These are phyloP conservation scores for Myochromella boudieri DNA, from an alignment of 768 basidiomycete species.

Conservation along the genomic window DNA sequence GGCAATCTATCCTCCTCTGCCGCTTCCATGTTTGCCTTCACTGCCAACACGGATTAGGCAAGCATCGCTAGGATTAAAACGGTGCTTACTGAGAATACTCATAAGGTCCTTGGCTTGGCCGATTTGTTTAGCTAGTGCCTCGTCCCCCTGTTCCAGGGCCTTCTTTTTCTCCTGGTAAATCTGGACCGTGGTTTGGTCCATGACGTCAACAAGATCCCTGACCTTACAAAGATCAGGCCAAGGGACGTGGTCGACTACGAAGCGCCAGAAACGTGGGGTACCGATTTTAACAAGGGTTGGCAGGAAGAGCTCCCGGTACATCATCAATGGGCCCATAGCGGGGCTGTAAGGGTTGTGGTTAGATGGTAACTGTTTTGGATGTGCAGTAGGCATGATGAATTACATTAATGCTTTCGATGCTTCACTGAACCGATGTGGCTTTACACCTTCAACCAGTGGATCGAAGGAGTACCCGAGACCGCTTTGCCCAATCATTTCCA, in stretches of 20 bases:
- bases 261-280: slow-evolving; percentile 12
- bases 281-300: slow-evolving; percentile 12
- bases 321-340: not conserved
- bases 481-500: slow-evolving; percentile 20
- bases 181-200: slow-evolving; percentile 6
- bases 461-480: slow-evolving; percentile 21
- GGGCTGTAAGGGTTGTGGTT: slow-evolving; percentile 8
- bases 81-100: slow-evolving; percentile 10
- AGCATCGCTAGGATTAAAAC: not conserved
- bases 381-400: not conserved
- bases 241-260: slow-evolving; percentile 12
- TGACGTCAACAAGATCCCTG: slow-evolving; percentile 8
- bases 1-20: slow-evolving; percentile 7
- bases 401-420: slow-evolving; percentile 11
- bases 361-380: not conserved
- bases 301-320: slow-evolving; percentile 1
- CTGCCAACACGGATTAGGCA: not conserved
- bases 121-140: slow-evolving; percentile 9
- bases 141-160: slow-evolving; percentile 11
- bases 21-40: slow-evolving; percentile 11
- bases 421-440: slow-evolving; percentile 16
- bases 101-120: slow-evolving; percentile 12
- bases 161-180: slow-evolving; percentile 12
- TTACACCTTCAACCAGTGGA: slow-evolving; percentile 10
- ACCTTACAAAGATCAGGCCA: not conserved